Evolutionary conservation across 371 early-diverging fungal species (phyloP), one percentile per base, ranked within the genome.

Genomic region (Dinochytrium kinnereticum): DNA sequence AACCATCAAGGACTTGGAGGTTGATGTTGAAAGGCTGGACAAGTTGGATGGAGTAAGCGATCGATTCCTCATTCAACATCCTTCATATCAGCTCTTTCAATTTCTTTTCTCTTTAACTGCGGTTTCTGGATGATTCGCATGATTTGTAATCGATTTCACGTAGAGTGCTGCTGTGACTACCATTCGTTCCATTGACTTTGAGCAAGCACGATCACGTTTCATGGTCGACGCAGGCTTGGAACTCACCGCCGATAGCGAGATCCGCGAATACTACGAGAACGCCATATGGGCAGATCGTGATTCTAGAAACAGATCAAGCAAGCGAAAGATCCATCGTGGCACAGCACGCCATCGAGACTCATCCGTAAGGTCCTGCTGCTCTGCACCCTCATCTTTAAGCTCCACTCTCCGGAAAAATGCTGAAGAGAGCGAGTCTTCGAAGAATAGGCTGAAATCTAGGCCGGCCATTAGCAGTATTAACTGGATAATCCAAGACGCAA

Each of bases 301-400:
- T n/a, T n/a, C n/a, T n/a, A 5, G 55, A 53, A 5, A n/a, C 24
- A 13, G 55, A 21, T 13, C 13, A 53, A 53, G 26, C 7, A n/a
- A 13, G 5, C 55, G 13, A 21, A 26, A 26, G 26, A 53, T 13
- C 5, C 55, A 26, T 15, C 26, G 24, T 26, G 55, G n/a, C 26
- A 15, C n/a, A 13, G 26, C 13, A 26, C 55, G 55, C 24, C 55
- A 26, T n/a, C 13, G 55, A 7, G 26, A 53, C 26, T 53, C 55
- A n/a, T 53, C 55, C 26, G 55, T 53, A 5, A 53, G 55, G 26
- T 53, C 55, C 5, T 53, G 55, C 24, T 53, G 55, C 24, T 53
- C 55, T 53, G 55, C 55, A 53, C 55, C 55, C 10, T 53, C 55
- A 7, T 53, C 55, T 5, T 24, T 53, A 26, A 53, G 26, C 55